phyloP scores from a whole-genome alignment of 2,329 filamentous ascomycete genomes.

The Thelonectria rubi region DNA sequence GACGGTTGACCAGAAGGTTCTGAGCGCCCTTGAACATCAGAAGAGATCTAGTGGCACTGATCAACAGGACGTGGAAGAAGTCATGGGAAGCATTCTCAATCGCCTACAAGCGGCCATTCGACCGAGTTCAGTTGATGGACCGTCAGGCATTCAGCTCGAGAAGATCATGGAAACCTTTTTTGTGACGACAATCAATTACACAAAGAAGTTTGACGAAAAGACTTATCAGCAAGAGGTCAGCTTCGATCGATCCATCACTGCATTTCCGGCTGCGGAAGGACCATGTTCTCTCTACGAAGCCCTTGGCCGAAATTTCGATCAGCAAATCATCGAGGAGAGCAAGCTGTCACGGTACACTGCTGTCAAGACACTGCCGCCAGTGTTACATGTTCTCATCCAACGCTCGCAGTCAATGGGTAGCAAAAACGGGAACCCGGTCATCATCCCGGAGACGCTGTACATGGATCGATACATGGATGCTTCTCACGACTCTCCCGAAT shows the following conservation, averaged over 20 bases:
- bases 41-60: slow-evolving; percentile 63
- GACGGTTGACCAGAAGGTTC: slow-evolving; percentile 58
- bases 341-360: slow-evolving; percentile 72
- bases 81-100: slow-evolving; percentile 91
- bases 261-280: slow-evolving; percentile 62
- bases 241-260: slow-evolving; percentile 71
- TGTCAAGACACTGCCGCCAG: slow-evolving; percentile 79
- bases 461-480: slow-evolving; percentile 88
- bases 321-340: slow-evolving; percentile 75
- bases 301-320: slow-evolving; percentile 85
- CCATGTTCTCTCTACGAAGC: slow-evolving; percentile 79
- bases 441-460: slow-evolving; percentile 82
- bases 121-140: slow-evolving; percentile 68
- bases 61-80: slow-evolving; percentile 96
- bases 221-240: slow-evolving; percentile 55
- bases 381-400: slow-evolving; percentile 90
- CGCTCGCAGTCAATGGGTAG: slow-evolving; percentile 77
- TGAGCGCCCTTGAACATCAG: slow-evolving; percentile 56
- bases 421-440: slow-evolving; percentile 81
- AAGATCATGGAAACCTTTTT: slow-evolving; percentile 77
- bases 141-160: slow-evolving; percentile 80
- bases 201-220: slow-evolving; percentile 59
- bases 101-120: slow-evolving; percentile 90
- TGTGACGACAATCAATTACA: slow-evolving; percentile 68
- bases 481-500: slow-evolving; percentile 66